A percentile compares a stretch with the other conserved stretches of the same genome.
Evolutionary conservation across 106 monocot genomes (phyloP).

Genomic region (Acorus gramineus): DNA sequence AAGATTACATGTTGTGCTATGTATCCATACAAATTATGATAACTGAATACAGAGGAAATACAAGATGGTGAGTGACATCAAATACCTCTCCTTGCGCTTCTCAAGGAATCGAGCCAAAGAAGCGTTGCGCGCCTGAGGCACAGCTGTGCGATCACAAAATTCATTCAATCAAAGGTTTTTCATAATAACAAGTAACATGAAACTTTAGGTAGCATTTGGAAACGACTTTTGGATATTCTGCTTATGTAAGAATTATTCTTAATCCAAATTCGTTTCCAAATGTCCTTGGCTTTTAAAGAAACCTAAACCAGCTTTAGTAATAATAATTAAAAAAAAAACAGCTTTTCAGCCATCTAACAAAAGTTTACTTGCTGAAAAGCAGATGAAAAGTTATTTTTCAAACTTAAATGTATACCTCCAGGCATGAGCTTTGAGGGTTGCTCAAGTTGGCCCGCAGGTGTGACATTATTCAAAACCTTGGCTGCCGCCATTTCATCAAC

Average conservation of each 20-base stretch:
- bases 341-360: background rate
- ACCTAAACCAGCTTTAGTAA: background rate
- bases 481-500: slow-evolving; percentile 4
- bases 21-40: no score
- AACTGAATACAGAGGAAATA: background rate
- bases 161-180: no score
- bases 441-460: slow-evolving; percentile 7
- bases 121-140: slow-evolving; percentile 79
- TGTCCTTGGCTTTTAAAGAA: no score
- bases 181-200: no score
- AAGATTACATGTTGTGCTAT: no score
- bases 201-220: no score
- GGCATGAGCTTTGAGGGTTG: slow-evolving; percentile 9
- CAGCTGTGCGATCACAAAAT: slow-evolving; percentile 37
- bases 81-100: slow-evolving; percentile 87
- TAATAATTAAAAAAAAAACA: background rate
- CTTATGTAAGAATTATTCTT: no score
- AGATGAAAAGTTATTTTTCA: background rate
- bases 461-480: slow-evolving; percentile 10
- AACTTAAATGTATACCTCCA: slow-evolving; percentile 20
- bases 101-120: slow-evolving; percentile 83
- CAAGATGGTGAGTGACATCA: background rate
- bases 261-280: no score
- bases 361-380: background rate
- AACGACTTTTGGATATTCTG: no score